These are phyloP conservation scores for Ustilago cynodontis DNA, from an alignment of 1,284 basidiomycete species.

Conservation along the genomic window DNA sequence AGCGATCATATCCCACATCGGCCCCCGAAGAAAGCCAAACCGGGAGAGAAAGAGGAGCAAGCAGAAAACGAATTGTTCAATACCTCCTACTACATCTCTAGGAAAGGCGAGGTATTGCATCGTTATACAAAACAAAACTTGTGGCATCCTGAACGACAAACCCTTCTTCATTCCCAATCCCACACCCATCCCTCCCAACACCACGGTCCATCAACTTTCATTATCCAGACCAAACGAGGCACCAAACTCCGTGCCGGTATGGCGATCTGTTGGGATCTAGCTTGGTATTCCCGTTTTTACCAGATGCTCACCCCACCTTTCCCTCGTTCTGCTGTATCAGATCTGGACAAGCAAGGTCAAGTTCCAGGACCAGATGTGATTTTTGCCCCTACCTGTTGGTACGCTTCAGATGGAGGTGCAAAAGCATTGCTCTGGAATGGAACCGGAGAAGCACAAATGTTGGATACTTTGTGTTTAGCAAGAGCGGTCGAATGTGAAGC, in stretches of 20 bases:
- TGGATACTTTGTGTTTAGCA: constrained; percentile 52
- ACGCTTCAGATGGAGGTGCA: constrained; percentile 62
- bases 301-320: constrained; percentile 46
- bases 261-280: constrained; percentile 68
- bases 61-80: constrained; percentile 59
- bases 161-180: constrained; percentile 48
- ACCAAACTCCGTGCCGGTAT: constrained; percentile 53
- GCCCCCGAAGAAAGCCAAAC: constrained; percentile 2
- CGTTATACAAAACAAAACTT: constrained; percentile 67
- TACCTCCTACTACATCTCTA: constrained; percentile 64
- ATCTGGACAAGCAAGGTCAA: constrained; percentile 41
- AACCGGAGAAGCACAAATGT: constrained; percentile 53
- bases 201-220: constrained; percentile 44
- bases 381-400: constrained; percentile 69
- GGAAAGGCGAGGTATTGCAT: constrained; percentile 49
- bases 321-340: constrained; percentile 1
- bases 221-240: constrained; percentile 61
- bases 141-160: constrained; percentile 66
- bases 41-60: not conserved
- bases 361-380: constrained; percentile 63
- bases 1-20: constrained; percentile 27
- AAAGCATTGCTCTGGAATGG: constrained; percentile 60
- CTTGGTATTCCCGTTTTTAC: constrained; percentile 62
- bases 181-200: constrained; percentile 56
- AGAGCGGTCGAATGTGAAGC: constrained; percentile 64